Conservation (phyloP, 2,329 filamentous ascomycete species). For the Phialocephala sp. region DNA sequence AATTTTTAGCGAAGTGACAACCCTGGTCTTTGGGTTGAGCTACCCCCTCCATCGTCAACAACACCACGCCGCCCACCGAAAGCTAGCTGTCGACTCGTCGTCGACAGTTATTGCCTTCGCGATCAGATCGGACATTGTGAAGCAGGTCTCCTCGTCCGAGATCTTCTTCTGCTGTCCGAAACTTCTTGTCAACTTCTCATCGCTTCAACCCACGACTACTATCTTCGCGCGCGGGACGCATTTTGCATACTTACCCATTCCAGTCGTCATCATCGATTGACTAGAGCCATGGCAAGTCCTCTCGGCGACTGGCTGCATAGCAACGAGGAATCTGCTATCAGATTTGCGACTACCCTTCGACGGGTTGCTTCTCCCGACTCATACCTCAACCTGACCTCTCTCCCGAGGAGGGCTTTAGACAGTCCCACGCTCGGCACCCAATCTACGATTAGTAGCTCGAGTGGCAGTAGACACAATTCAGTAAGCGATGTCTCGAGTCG, state of each 20-base stretch:
- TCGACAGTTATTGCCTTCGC: not conserved
- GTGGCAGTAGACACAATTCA: not conserved
- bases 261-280: not conserved
- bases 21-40: not conserved
- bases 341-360: not conserved
- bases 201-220: not conserved
- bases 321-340: not conserved
- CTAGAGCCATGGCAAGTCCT: not conserved
- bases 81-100: not conserved
- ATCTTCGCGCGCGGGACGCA: not conserved
- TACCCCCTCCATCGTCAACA: not conserved
- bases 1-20: not conserved
- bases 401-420: not conserved
- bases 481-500: not conserved
- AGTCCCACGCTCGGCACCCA: not conserved
- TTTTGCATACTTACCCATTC: not conserved
- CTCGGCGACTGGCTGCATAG: not conserved
- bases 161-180: conserved; percentile 6
- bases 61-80: not conserved
- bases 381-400: not conserved
- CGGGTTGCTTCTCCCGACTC: conserved; percentile 1
- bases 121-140: not conserved
- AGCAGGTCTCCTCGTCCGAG: not conserved
- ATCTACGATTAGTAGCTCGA: not conserved
- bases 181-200: not conserved